Conservation (phyloP, 1,139 yeast species). For the Lodderomyces margitis region DNA sequence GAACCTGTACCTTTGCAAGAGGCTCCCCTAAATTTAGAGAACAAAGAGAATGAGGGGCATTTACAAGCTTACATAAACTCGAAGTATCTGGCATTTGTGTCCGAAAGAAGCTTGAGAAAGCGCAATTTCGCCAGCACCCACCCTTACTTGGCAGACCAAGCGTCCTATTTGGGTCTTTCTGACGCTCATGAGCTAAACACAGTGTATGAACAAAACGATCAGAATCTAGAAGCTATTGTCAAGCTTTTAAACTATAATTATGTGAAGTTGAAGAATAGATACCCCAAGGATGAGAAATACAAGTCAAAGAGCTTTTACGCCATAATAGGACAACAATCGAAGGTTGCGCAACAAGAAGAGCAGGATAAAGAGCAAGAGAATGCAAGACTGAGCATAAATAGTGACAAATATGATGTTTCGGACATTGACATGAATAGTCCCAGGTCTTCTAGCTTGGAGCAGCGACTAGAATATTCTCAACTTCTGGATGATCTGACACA, state of each 20-base stretch:
- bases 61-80: slow-evolving; percentile 16
- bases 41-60: slow-evolving; percentile 15
- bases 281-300: slow-evolving; percentile 43
- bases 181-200: slow-evolving; percentile 37
- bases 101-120: slow-evolving; percentile 38
- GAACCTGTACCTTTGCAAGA: neutral
- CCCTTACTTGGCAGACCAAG: slow-evolving; percentile 49
- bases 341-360: slow-evolving; percentile 12
- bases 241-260: slow-evolving; percentile 38
- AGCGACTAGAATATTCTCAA: neutral
- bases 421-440: neutral
- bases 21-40: neutral
- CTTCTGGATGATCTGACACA: slow-evolving; percentile 10
- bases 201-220: slow-evolving; percentile 33
- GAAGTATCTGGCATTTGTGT: slow-evolving; percentile 7
- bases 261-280: slow-evolving; percentile 26
- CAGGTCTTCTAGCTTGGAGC: neutral
- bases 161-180: slow-evolving; percentile 44
- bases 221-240: slow-evolving; percentile 34
- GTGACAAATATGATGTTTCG: neutral
- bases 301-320: slow-evolving; percentile 39
- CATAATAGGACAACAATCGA: slow-evolving; percentile 30
- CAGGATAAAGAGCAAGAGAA: slow-evolving; percentile 1
- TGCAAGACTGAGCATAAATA: neutral
- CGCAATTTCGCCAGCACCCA: slow-evolving; percentile 47